Evolutionary conservation across 257 asterid genomes (phyloP).

Genomic region (Penstemon newberryi): DNA sequence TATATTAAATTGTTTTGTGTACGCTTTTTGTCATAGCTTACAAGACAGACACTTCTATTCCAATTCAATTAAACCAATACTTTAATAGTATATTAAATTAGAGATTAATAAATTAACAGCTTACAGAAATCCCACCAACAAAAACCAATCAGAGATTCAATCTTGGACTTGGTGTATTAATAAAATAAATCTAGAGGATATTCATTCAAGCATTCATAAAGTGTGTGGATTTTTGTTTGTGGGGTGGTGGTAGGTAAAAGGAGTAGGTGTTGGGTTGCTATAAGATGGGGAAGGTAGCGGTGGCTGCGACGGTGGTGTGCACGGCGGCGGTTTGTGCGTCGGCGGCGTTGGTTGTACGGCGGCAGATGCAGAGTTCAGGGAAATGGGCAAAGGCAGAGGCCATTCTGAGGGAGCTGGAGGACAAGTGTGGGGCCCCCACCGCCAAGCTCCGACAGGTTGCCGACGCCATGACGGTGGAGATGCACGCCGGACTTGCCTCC

Average conservation of each 20-base stretch:
- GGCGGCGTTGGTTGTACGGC: conserved; percentile 53
- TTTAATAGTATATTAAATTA: too few species aligned
- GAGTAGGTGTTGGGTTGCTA: neutral
- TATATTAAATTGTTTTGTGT: neutral
- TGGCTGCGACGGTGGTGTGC: conserved; percentile 57
- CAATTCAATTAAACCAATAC: neutral
- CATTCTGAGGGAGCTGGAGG: conserved; percentile 70
- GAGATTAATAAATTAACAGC: neutral
- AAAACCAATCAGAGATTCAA: conserved; percentile 30
- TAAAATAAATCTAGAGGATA: conserved; percentile 4
- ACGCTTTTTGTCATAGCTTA: conserved; percentile 5
- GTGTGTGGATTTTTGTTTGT: conserved; percentile 13
- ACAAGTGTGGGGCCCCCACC: conserved; percentile 62
- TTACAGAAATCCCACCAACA: conserved; percentile 31
- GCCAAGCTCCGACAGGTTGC: conserved; percentile 77
- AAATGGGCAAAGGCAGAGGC: conserved; percentile 64
- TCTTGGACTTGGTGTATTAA: conserved; percentile 24
- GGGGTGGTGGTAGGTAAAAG: conserved; percentile 17
- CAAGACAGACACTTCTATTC: neutral
- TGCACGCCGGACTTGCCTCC: conserved; percentile 93
- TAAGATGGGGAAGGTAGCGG: conserved; percentile 69
- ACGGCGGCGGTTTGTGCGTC: conserved; percentile 70
- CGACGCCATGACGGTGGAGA: conserved; percentile 86
- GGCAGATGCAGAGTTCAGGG: conserved; percentile 56
- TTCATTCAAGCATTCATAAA: neutral